These are phyloP conservation scores for Exophiala sp. DNA, from an alignment of 2,329 filamentous ascomycete species.

Conservation along the genomic window DNA sequence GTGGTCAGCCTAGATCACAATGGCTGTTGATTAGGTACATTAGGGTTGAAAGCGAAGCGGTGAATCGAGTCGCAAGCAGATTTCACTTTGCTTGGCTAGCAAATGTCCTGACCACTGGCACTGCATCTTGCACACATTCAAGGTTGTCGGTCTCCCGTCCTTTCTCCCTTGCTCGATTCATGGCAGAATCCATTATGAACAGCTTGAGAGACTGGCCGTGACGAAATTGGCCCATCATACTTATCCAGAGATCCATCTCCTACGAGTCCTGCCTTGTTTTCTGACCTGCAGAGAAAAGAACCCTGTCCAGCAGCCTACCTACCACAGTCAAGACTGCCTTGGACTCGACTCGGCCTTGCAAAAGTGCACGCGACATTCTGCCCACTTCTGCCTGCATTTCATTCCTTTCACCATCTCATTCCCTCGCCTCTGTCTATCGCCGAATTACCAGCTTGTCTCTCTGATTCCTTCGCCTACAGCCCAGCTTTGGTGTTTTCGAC, in stretches of 20 bases:
- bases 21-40: too few species aligned
- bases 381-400: neutral
- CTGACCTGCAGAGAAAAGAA: neutral
- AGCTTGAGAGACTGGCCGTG: too few species aligned
- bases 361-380: slow-evolving; percentile 11
- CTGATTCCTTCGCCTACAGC: slow-evolving; percentile 3
- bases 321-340: too few species aligned
- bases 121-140: too few species aligned
- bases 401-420: neutral
- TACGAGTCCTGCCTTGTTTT: slow-evolving; percentile 3
- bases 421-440: slow-evolving; percentile 3
- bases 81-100: too few species aligned
- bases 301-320: too few species aligned
- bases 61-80: too few species aligned
- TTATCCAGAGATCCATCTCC: neutral
- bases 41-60: too few species aligned
- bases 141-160: neutral
- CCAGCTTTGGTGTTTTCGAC: neutral
- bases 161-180: neutral
- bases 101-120: too few species aligned
- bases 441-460: neutral
- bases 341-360: too few species aligned
- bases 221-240: neutral
- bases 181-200: neutral
- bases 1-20: too few species aligned